Base-by-base conservation (phyloP, 2,329 filamentous ascomycete species). In the Alternaria sp. region DNA sequence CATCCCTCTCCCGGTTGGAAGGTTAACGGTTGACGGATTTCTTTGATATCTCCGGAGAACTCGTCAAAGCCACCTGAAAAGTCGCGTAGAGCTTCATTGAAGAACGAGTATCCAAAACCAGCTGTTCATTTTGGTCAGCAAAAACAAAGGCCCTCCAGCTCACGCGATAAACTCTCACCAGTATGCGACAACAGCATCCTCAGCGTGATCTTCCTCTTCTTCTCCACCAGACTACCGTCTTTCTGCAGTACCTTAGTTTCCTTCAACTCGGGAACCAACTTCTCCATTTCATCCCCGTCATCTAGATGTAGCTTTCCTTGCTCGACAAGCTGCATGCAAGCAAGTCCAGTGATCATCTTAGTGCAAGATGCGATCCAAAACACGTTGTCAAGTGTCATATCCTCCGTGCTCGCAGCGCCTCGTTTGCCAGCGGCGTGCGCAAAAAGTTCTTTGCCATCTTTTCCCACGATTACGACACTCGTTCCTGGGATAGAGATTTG, bases 1-100 rank as follows among this genome's bases (percentile, higher is more conserved):
- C 85, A 90, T 0, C 78, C 77, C 39, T 84, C 81, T 0, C 87
- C 87, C 0, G 88, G 87, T 60, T 90, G 85, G 65, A 86, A 85
- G 0, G 88, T 67, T 8, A 90, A 71, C 0, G 88, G 85, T 62
- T 77, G 77, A 40, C 80, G 65, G 39, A 88, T 77, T 34, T 85
- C 86, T 34, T 79, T 78, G 13, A 82, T 66, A 3, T 83, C 75
- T 0, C 83, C 83, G 0, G 82, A 84, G 67, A 89, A 86, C 67
- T 88, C 86, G 54, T 89, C 85, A 8, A 82, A 69, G 0, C 86
- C 86, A 11, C 79, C 75, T 2, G 77, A 78, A 73, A 76, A 81
- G 49, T 81, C 77, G 23, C 74, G 70, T 2, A 83, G 68, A 42
- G 78, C 77, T 8, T 74, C 61, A 61, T 82, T 80, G 69, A 81